Evolutionary conservation across 352 stramenopile genomes (phyloP).

Genomic region (Blastocystis hominis): DNA sequence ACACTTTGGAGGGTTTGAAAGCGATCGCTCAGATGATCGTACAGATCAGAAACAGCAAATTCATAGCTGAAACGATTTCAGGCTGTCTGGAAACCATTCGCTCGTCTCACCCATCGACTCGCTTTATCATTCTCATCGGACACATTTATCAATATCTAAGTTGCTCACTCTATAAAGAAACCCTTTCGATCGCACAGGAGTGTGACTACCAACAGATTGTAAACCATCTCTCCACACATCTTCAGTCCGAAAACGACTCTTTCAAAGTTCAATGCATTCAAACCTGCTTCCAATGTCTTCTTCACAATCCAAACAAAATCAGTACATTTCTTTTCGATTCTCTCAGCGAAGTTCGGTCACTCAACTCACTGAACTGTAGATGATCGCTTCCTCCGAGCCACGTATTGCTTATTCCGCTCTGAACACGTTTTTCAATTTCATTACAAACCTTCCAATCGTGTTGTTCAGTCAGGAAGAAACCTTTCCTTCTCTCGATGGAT

Average conservation of each 20-base stretch:
- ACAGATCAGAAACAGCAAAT: neutral
- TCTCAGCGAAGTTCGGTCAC: neutral
- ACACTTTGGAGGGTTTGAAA: constrained; percentile 6
- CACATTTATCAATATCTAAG: neutral
- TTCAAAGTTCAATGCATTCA: neutral
- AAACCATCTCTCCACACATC: neutral
- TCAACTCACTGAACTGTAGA: neutral
- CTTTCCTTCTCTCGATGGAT: neutral
- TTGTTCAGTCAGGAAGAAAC: neutral
- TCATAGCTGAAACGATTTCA: neutral
- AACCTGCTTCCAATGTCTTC: neutral
- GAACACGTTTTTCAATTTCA: neutral
- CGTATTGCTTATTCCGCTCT: neutral
- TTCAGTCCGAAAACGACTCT: neutral
- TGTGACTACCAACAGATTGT: neutral
- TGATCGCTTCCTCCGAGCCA: neutral
- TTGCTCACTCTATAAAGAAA: neutral
- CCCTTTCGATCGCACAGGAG: neutral
- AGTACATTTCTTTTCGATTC: neutral
- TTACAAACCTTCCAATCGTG: neutral
- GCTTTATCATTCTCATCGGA: neutral
- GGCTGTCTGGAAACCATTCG: neutral
- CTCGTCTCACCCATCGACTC: neutral
- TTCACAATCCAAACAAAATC: neutral
- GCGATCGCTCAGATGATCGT: neutral